Percentiles rank a stretch among this genome's conserved stretches.
Evolutionary conservation across 257 asterid genomes (phyloP).

Genomic region (Primulina tabacum): DNA sequence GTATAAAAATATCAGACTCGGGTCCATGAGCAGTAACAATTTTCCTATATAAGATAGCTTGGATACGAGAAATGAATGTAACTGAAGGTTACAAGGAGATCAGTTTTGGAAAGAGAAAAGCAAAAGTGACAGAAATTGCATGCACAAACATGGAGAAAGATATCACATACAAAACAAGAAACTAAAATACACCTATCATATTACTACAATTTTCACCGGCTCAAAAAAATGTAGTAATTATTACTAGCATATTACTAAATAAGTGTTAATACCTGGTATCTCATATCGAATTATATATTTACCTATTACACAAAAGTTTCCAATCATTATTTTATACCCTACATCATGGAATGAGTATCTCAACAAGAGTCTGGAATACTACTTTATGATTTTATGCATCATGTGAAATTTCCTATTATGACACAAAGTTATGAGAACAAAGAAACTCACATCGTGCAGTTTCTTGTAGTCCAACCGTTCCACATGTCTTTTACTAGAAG

Average conservation of each 20-base stretch:
- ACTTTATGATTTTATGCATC: background rate
- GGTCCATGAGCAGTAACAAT: background rate
- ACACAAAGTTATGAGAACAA: constrained; percentile 1
- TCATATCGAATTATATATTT: background rate
- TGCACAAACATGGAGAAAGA: background rate
- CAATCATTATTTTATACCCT: background rate
- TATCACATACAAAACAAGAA: background rate
- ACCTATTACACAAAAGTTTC: background rate
- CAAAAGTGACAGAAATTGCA: background rate
- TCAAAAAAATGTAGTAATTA: too few relatives aligned
- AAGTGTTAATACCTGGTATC: background rate
- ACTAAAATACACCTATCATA: background rate
- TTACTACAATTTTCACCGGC: background rate
- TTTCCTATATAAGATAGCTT: background rate
- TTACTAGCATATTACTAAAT: too few relatives aligned
- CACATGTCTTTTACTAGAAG: constrained; percentile 58
- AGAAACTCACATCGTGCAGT: constrained; percentile 73
- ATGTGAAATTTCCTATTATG: background rate
- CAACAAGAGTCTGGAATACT: too few relatives aligned
- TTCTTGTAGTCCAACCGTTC: constrained; percentile 83
- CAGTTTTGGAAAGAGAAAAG: background rate
- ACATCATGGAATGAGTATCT: too few relatives aligned
- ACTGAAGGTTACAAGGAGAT: background rate
- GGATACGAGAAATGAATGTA: background rate
- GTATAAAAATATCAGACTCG: background rate